Evolutionary conservation across 805 yeast genomes (phyloP).

Genomic region (Ogataea trehalophila): DNA sequence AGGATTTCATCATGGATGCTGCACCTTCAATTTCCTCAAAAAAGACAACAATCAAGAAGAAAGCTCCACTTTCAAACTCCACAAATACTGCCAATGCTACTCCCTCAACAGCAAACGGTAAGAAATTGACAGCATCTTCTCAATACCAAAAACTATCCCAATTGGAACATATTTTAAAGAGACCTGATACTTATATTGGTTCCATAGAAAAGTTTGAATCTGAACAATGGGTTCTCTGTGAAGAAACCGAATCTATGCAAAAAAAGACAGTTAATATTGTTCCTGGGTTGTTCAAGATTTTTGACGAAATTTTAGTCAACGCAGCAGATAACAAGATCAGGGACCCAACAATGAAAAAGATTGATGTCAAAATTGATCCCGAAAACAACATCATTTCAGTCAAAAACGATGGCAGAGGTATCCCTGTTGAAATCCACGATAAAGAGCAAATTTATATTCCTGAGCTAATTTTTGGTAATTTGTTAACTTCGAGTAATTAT

Average conservation of each 20-base stretch:
- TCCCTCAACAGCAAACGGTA: conserved; percentile 4
- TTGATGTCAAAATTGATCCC: conserved; percentile 76
- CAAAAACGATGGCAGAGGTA: conserved; percentile 91
- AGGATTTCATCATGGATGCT: conserved; percentile 3
- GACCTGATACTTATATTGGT: conserved; percentile 98
- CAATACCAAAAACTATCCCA: conserved; percentile 93
- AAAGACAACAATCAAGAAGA: conserved; percentile 4
- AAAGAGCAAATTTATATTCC: conserved; percentile 94
- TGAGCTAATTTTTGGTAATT: conserved; percentile 91
- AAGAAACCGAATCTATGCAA: conserved; percentile 54
- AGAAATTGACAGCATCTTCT: conserved; percentile 42
- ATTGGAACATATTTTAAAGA: conserved; percentile 89
- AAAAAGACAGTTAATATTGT: conserved; percentile 69
- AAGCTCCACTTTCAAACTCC: conserved; percentile 39
- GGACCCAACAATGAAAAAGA: conserved; percentile 82
- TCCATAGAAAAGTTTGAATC: conserved; percentile 79
- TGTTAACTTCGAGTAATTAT: conserved; percentile 91
- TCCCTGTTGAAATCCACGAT: conserved; percentile 88
- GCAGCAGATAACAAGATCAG: conserved; percentile 98
- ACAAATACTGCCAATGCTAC: conserved; percentile 16
- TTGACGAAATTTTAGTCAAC: conserved; percentile 94
- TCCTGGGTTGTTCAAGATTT: conserved; percentile 94
- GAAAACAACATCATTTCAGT: conserved; percentile 74
- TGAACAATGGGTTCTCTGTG: conserved; percentile 83
- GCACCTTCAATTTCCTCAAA: conserved; percentile 5